phyloP scores from a whole-genome alignment of 2,329 filamentous ascomycete species.

The Talaromyces sp. region DNA sequence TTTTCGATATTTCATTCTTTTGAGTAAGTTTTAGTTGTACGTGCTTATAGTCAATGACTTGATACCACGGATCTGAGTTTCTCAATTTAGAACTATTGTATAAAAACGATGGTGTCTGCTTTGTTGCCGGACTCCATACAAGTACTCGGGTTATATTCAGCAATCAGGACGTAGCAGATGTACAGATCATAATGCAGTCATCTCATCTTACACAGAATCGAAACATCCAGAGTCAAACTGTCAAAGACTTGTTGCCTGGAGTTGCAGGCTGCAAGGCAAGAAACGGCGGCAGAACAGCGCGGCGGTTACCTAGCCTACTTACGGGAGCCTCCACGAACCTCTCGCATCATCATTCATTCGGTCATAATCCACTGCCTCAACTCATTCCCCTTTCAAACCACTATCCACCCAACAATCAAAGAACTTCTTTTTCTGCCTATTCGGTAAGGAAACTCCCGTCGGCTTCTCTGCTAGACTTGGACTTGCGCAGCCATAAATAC shows the following conservation, averaged over 20 bases:
- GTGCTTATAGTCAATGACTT: background rate
- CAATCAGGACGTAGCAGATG: background rate
- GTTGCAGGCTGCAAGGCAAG: background rate
- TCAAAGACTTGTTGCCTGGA: background rate
- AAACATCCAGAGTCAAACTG: background rate
- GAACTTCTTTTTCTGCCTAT: background rate
- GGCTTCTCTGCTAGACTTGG: background rate
- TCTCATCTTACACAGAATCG: background rate
- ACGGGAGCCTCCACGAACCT: background rate
- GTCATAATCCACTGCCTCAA: background rate
- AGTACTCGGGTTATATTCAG: background rate
- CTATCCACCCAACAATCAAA: background rate
- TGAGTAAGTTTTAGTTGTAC: background rate
- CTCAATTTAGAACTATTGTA: background rate
- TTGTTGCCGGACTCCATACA: background rate
- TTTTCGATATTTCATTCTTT: background rate
- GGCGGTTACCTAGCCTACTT: background rate
- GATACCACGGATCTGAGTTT: background rate
- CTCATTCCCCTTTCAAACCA: background rate
- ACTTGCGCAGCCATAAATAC: background rate
- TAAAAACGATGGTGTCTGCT: background rate
- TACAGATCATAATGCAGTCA: conserved; percentile 8
- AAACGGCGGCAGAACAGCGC: background rate
- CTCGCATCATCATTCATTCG: background rate
- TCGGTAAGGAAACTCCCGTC: background rate